Percentiles rank a stretch among this genome's conserved stretches.
phyloP scores from a whole-genome alignment of 2,329 filamentous ascomycete species.

The Aspergillus uvarum region DNA sequence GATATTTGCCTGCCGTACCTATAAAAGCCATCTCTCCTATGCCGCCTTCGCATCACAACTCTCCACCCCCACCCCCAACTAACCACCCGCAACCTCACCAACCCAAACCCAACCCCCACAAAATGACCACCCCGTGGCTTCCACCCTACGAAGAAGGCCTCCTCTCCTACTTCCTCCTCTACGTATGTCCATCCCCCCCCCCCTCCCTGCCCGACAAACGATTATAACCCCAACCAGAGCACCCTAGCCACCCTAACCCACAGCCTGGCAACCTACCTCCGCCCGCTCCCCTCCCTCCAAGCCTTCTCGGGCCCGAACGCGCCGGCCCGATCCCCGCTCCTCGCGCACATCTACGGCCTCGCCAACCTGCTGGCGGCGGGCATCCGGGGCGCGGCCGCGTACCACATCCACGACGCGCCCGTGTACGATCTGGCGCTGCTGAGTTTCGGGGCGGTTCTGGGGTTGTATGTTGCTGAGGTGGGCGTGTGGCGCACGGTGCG shows the following conservation, averaged over 20 bases:
- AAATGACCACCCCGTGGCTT: not conserved
- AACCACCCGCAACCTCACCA: not conserved
- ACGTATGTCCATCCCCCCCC: not conserved
- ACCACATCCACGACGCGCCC: constrained; percentile 32
- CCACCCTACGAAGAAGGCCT: constrained; percentile 19
- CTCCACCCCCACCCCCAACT: too few species aligned
- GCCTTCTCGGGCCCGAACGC: constrained; percentile 32
- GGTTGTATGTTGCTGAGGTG: constrained; percentile 11
- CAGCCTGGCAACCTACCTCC: constrained; percentile 19
- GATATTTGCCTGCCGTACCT: too few species aligned
- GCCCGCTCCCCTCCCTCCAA: constrained; percentile 18
- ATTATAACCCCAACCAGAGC: not conserved
- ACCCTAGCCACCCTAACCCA: not conserved
- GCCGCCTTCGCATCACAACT: too few species aligned
- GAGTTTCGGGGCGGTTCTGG: constrained; percentile 35
- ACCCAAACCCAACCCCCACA: not conserved
- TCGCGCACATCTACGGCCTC: constrained; percentile 37
- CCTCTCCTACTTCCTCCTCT: constrained; percentile 33
- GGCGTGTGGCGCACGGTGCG: not conserved
- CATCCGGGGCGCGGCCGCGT: constrained; percentile 38
- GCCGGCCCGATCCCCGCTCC: constrained; percentile 27
- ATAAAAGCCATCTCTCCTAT: too few species aligned
- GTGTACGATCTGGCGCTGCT: constrained; percentile 34
- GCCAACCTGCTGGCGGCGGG: constrained; percentile 39
- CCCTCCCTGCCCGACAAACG: constrained; percentile 9